Percentiles rank a stretch among this genome's conserved stretches.
These are phyloP conservation scores for Pythium brassicae DNA, from an alignment of 352 stramenopile species.

Conservation along the genomic window DNA sequence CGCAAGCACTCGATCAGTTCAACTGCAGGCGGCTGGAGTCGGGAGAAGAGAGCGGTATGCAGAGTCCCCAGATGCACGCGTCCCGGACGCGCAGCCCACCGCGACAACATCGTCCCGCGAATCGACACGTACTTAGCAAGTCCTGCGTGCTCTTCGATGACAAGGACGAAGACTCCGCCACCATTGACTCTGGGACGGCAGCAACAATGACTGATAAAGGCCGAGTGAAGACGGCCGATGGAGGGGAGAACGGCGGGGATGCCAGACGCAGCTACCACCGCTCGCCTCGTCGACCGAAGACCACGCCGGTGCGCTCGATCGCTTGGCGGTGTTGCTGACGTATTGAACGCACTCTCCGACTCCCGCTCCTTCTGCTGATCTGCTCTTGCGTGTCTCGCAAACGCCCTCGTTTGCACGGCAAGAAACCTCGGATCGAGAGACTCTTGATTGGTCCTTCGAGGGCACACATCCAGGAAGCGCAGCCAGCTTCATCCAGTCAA, in stretches of 20 bases:
- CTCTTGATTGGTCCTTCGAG: conserved; percentile 26
- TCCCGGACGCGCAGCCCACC: no score
- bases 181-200: no score
- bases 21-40: no score
- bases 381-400: background rate
- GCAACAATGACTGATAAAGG: no score
- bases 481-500: background rate
- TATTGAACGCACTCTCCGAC: background rate
- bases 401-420: background rate
- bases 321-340: background rate
- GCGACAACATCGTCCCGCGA: background rate
- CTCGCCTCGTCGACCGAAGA: conserved; percentile 27
- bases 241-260: background rate
- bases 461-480: conserved; percentile 10
- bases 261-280: background rate
- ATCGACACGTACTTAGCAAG: conserved; percentile 6
- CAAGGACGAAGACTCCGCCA: background rate
- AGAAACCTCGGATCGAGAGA: conserved; percentile 43
- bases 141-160: conserved; percentile 13
- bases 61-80: no score
- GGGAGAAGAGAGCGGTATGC: no score
- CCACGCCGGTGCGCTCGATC: conserved; percentile 23
- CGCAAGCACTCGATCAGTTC: no score
- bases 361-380: no score
- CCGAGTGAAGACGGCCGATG: no score